phyloP scores from a whole-genome alignment of 1,284 basidiomycete genomes.

The Rhodotorula sp. region DNA sequence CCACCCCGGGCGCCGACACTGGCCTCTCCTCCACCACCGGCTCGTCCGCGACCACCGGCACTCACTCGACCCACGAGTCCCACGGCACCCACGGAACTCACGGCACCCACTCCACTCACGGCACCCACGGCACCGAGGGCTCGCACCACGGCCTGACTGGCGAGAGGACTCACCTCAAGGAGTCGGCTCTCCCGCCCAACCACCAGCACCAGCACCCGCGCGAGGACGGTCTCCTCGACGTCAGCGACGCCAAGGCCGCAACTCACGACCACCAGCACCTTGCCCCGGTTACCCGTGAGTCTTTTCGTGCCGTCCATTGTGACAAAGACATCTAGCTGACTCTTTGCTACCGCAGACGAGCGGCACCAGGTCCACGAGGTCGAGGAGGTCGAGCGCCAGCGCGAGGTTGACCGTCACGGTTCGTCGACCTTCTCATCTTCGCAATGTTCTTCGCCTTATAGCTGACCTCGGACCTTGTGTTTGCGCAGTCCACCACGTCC shows the following conservation, averaged over 20 bases:
- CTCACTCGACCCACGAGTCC: not conserved
- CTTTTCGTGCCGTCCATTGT: not conserved
- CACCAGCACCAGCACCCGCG: slow-evolving; percentile 24
- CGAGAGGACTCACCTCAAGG: slow-evolving; percentile 4
- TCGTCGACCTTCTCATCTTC: not conserved
- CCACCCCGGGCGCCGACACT: not conserved
- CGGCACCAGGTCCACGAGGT: slow-evolving; percentile 48
- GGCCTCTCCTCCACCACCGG: not conserved
- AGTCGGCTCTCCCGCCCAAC: slow-evolving; percentile 16
- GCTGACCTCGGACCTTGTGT: not conserved
- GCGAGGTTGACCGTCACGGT: slow-evolving; percentile 36
- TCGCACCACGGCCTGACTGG: not conserved
- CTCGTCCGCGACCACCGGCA: not conserved
- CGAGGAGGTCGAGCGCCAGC: slow-evolving; percentile 49
- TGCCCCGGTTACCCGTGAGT: slow-evolving; percentile 46
- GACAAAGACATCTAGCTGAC: too few species aligned
- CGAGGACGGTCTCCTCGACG: slow-evolving; percentile 11
- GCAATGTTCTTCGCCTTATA: not conserved
- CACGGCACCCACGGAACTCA: not conserved
- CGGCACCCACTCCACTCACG: not conserved
- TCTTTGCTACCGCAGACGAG: slow-evolving; percentile 21
- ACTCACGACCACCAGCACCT: slow-evolving; percentile 50
- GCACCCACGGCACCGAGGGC: not conserved
- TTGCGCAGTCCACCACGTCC: slow-evolving; percentile 1
- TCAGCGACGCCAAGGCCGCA: slow-evolving; percentile 41